Evolutionary conservation across 495 filamentous ascomycete species (phyloP), one percentile per base, ranked within the genome.

Genomic region (Annulohypoxylon stygium): DNA sequence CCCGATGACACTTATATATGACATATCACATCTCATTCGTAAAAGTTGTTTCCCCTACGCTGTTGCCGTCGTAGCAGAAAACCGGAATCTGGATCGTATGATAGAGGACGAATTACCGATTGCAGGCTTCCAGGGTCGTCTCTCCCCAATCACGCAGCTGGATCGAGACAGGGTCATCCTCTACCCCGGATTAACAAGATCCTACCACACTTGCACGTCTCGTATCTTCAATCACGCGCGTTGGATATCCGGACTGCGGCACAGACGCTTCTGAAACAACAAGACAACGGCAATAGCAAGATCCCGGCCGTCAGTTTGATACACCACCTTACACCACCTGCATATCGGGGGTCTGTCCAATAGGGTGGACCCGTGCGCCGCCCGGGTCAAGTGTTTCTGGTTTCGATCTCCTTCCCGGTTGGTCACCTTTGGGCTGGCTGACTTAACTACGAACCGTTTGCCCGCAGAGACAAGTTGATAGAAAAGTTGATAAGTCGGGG

Each of bases 221-320:
- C 23, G 12, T 63, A 18, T 23, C 43, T 7, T 39, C 41, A 43
- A 45, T 39, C 48, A 11, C 39, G 20, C 50, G 25, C 34, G 12
- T 59, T 34, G 18, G 37, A 43, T 54, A 26, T 60, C 37, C 12
- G 36, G 36, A 57, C 16, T 16, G 33, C 47, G 43, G 43, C 71
- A 74, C 71, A 61, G 57, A 70, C 71, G 45, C 41, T 51, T 45
- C 67, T 74, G 71, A 74, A 74, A 74, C 71, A 18, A 18, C 33
- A 65, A 65, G 57, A 70, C 39, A 58, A 53, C 71, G 48, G 71
- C 55, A 74, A 47, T 26, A 25, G 12, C 33, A 25, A 67, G 47
- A 34, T 50, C 10, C 71, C 71, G 67, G 55, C 41, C 20, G 34
- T 23, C 48, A 54, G 48, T 58, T 30, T 73, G 65, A 63, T 20